phyloP scores from a whole-genome alignment of 495 filamentous ascomycete genomes.

The Evernia prunastri region DNA sequence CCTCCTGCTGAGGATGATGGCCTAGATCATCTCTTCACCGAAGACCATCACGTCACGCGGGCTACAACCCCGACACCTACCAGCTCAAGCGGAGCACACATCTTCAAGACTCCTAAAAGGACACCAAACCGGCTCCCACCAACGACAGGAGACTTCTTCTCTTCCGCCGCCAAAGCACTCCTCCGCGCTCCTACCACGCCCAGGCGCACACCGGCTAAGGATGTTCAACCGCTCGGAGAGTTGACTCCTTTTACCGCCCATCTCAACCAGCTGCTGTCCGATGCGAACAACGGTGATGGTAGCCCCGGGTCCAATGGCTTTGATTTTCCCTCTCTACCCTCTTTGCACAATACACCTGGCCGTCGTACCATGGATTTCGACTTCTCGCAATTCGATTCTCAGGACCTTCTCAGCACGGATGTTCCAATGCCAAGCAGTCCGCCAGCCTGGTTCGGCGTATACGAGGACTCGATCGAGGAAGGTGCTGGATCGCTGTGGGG shows the following conservation, averaged over 20 bases:
- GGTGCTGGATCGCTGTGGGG: constrained; percentile 18
- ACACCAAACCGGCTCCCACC: constrained; percentile 30
- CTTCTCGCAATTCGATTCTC: constrained; percentile 32
- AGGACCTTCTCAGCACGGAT: constrained; percentile 44
- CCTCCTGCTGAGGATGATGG: constrained; percentile 39
- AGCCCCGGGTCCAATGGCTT: constrained; percentile 30
- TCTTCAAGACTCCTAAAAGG: constrained; percentile 52
- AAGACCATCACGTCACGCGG: constrained; percentile 37
- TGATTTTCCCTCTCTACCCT: constrained; percentile 35
- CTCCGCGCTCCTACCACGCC: constrained; percentile 25
- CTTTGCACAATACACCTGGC: constrained; percentile 36
- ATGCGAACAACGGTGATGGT: constrained; percentile 43
- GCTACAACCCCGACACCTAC: constrained; percentile 60
- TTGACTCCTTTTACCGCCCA: constrained; percentile 53
- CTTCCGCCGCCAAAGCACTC: constrained; percentile 23
- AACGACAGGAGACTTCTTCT: constrained; percentile 24
- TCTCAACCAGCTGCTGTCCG: constrained; percentile 52
- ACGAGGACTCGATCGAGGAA: constrained; percentile 32
- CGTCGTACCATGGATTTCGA: constrained; percentile 25
- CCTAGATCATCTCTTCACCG: constrained; percentile 54
- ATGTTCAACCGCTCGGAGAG: constrained; percentile 23
- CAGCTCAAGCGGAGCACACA: constrained; percentile 38
- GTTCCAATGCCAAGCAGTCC: constrained; percentile 49
- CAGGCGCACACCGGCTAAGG: constrained; percentile 24
- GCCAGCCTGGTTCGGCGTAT: constrained; percentile 36